Evolutionary conservation across 257 asterid species (phyloP), one percentile per base, ranked within the genome.

Genomic region (Oldenlandia corymbosa): DNA sequence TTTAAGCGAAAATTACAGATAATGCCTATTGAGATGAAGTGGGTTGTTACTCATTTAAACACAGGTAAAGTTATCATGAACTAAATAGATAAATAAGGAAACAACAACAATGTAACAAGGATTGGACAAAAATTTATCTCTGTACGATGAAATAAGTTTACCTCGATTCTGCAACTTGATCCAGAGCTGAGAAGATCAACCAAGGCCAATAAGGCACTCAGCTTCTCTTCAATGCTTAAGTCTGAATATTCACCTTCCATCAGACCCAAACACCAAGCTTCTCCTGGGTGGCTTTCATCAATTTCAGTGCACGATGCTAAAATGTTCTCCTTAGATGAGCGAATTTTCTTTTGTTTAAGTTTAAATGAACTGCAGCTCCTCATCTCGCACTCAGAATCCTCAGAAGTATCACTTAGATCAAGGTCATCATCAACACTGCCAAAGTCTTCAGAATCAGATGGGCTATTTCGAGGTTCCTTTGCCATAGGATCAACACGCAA

Each of bases 161-260:
- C 99, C 99, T 88, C 96, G 78, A 75, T 71, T 73, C 87, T 73
- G 75, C 86, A 68, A 71, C 94, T 84, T 74, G 87, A 79, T 74
- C 94, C 97, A 66, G 86, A 90, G 68, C 68, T 71, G 63, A 90
- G 81, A 68, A 93, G 90, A 83, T 85, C 97, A 75, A 88, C 75
- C 78, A 93, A 78, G 5, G 92, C 85, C 13, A 66, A 64, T 68
- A 93, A 76, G 42, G 87, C 84, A 69, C 67, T 79, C 78, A 93
- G 85, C 81, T 88, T 93, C 87, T 90, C 97, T 64, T 85, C 94
- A 64, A 84, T 77, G 79, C 87, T 82, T 71, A 93, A 83, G 80
- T 86, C 95, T 70, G 97, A 83, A 86, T 93, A 90, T 78, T 88
- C 99, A 67, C 99, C 86, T 79, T 93, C 99, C 95, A 85, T 83